These are phyloP conservation scores for Pleurotus tuber-regium DNA, from an alignment of 768 basidiomycete species.

Conservation along the genomic window DNA sequence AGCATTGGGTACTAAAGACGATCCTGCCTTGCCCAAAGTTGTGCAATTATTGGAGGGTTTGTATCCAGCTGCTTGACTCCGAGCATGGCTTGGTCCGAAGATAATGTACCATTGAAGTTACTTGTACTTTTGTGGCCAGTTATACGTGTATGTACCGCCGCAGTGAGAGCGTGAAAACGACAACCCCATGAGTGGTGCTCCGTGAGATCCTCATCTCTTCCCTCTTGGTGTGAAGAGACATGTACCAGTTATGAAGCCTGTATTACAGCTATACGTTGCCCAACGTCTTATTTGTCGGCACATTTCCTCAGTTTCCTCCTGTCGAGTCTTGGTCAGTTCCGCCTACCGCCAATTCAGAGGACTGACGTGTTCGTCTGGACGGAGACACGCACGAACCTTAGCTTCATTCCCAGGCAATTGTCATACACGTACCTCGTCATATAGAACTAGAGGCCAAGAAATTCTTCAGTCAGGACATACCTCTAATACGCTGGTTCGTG, in stretches of 20 bases:
- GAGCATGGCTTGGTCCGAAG: background rate
- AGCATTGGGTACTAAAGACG: slow-evolving; percentile 41
- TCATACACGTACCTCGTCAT: background rate
- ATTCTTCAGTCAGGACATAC: background rate
- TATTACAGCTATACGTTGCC: too few relatives aligned
- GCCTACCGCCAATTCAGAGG: slow-evolving; percentile 3
- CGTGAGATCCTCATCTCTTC: background rate
- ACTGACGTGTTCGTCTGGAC: slow-evolving; percentile 5
- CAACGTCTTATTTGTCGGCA: background rate
- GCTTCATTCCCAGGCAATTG: slow-evolving; percentile 1
- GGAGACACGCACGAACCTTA: slow-evolving; percentile 1
- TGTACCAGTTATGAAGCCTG: too few relatives aligned
- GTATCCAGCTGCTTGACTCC: slow-evolving; percentile 24
- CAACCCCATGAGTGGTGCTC: background rate
- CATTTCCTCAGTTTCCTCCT: too few relatives aligned
- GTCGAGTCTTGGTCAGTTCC: too few relatives aligned
- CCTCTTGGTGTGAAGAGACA: too few relatives aligned
- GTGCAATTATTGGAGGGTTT: slow-evolving; percentile 49
- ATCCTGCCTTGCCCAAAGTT: slow-evolving; percentile 37
- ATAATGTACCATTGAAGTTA: background rate
- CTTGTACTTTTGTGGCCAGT: background rate
- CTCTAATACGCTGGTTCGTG: background rate
- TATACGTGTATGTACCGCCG: background rate
- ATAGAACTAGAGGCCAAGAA: background rate
- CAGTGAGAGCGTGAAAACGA: background rate